Conservation (phyloP, 805 yeast genomes). For the Candida coquimbonensis region DNA sequence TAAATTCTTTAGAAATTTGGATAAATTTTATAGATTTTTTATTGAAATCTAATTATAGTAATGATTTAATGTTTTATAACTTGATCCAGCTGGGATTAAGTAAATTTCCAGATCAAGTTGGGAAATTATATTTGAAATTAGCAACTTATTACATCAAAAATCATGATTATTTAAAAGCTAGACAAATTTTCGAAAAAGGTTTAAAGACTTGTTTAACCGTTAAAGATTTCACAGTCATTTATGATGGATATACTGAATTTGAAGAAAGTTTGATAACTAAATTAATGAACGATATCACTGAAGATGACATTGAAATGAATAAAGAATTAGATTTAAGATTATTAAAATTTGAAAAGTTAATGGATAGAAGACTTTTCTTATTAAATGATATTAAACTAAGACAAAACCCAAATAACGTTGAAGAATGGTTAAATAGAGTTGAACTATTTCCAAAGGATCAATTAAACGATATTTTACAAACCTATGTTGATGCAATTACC, state of each 20-base stretch:
- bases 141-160: constrained; percentile 41
- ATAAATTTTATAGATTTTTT: constrained; percentile 38
- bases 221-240: constrained; percentile 55
- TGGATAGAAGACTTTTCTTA: constrained; percentile 49
- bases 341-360: constrained; percentile 43
- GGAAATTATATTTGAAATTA: constrained; percentile 38
- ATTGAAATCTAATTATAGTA: constrained; percentile 12
- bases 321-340: constrained; percentile 38
- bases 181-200: constrained; percentile 41
- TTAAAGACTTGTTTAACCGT: constrained; percentile 41
- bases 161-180: constrained; percentile 31
- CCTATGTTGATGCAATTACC: constrained; percentile 60
- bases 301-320: constrained; percentile 13
- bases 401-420: constrained; percentile 53
- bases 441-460: constrained; percentile 35
- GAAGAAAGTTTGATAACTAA: constrained; percentile 42
- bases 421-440: constrained; percentile 63
- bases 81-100: constrained; percentile 29
- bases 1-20: constrained; percentile 43
- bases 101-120: constrained; percentile 55
- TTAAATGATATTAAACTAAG: constrained; percentile 62
- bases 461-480: constrained; percentile 38
- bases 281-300: constrained; percentile 5
- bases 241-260: constrained; percentile 54
- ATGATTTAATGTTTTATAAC: constrained; percentile 25